Base-by-base conservation (phyloP, 2,329 filamentous ascomycete species). In the Botrytis porri region DNA sequence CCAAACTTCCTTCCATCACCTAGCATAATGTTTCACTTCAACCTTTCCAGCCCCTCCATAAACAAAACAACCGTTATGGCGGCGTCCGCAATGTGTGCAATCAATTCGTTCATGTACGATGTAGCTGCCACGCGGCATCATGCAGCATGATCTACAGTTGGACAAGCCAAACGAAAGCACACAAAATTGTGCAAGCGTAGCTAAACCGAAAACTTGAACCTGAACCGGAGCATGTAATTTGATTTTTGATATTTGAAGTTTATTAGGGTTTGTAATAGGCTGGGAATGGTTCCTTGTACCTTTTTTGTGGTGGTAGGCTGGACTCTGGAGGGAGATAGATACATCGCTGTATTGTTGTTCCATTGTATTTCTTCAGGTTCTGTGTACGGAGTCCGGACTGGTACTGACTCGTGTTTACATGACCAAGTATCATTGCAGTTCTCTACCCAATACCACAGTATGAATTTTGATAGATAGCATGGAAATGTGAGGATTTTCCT, bases 61-160 rank as follows among this genome's bases (percentile, higher is more conserved):
- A 54, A 54, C 16, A 16, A 16, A 29, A 16, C 32, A 63, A 66
- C 45, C 22, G 32, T 29, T n/a, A 51, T n/a, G 63, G 43, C 63
- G 10, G 63, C 48, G 7, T 51, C 39, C 25, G 7, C 7, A n/a
- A 29, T 51, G 22, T 37, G 37, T 51, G n/a, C 61, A 29, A 63
- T 32, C 39, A 32, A 37, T 66, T 37, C 32, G 22, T 54, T 54
- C 51, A 54, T 54, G 51, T 29, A 54, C 51, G 12, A 54, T 37
- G 63, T 37, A 66, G 45, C 45, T 66, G 43, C 63, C 63, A 66
- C 43, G 43, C 43, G 43, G 22, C 54, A 54, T 66, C 32, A n/a
- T 66, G 45, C 45, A 51, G 29, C n/a, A 39, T 37, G 41, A 65
- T 65, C 63, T 65, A 48, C 29, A 48, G 43, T 65, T 35, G 41